Evolutionary conservation across 2,329 filamentous ascomycete species (phyloP).

Genomic region (Diplodia seriata): DNA sequence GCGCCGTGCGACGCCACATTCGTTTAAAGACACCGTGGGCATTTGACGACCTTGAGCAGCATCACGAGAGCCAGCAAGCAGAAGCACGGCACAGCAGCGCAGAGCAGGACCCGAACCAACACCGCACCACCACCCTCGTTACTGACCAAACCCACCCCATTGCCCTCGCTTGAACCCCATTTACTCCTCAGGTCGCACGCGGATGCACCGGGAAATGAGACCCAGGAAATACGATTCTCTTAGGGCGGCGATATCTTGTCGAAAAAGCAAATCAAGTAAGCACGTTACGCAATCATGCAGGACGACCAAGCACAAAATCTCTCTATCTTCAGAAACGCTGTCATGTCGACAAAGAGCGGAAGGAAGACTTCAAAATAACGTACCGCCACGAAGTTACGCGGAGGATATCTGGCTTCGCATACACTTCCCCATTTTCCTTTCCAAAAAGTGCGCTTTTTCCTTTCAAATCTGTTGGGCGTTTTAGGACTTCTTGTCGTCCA

Average conservation of each 20-base stretch:
- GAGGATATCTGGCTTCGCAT: constrained; percentile 23
- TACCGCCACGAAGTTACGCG: constrained; percentile 22
- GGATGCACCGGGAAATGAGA: constrained; percentile 12
- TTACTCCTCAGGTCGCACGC: not conserved
- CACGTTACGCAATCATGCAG: constrained; percentile 27
- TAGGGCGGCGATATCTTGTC: constrained; percentile 22
- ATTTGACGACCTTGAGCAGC: constrained; percentile 41
- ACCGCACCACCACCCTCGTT: constrained; percentile 11
- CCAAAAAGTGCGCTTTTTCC: constrained; percentile 15
- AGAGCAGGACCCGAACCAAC: constrained; percentile 17
- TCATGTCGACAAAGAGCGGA: constrained; percentile 14
- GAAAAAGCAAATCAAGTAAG: constrained; percentile 23
- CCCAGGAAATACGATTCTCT: constrained; percentile 22
- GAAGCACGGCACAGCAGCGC: not conserved
- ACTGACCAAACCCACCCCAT: not conserved
- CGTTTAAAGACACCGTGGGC: constrained; percentile 53
- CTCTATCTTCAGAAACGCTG: constrained; percentile 8
- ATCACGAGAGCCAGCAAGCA: not conserved
- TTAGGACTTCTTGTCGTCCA: not conserved
- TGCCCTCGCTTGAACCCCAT: constrained; percentile 18
- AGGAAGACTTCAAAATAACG: constrained; percentile 20
- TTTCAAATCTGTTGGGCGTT: not conserved
- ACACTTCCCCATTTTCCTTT: constrained; percentile 1
- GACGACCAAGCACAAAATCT: constrained; percentile 12
- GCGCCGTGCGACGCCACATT: constrained; percentile 51